These are phyloP conservation scores for Nephelium lappaceum DNA, from an alignment of 345 rosid genomes.

Conservation along the genomic window DNA sequence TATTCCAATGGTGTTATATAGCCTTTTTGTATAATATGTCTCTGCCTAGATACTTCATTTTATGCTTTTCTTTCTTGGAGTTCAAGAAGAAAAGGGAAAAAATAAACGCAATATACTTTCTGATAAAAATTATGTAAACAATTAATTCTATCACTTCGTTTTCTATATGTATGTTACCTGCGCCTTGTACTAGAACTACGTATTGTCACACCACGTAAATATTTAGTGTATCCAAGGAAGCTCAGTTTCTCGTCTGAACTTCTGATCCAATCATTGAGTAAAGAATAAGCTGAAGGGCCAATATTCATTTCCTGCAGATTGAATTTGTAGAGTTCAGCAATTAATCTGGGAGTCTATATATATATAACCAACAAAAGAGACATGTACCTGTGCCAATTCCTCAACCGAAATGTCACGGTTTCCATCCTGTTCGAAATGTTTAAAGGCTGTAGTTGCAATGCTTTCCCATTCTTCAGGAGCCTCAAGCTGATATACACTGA, in stretches of 20 bases:
- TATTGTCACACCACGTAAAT: conserved; percentile 77
- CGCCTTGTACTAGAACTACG: conserved; percentile 59
- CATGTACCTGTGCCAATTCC: conserved; percentile 43
- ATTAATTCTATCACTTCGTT: neutral
- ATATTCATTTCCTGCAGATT: conserved; percentile 62
- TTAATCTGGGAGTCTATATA: neutral
- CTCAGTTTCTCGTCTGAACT: conserved; percentile 63
- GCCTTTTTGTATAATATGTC: neutral
- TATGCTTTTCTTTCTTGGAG: neutral
- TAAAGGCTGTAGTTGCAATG: conserved; percentile 68
- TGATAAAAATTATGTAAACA: neutral
- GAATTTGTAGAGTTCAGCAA: neutral
- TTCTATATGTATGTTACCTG: conserved; percentile 28
- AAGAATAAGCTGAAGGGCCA: conserved; percentile 50
- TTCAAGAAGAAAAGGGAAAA: neutral
- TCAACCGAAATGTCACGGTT: conserved; percentile 73
- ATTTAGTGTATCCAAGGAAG: conserved; percentile 57
- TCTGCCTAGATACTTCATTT: neutral
- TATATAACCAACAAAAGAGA: no score
- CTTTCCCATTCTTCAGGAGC: conserved; percentile 87
- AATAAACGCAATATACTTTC: neutral
- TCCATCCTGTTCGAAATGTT: conserved; percentile 84
- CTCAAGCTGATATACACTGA: conserved; percentile 83
- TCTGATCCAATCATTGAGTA: conserved; percentile 61
- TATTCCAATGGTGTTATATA: neutral